Evolutionary conservation across 108 stramenopile genomes (phyloP).

Genomic region (Cyclotella sp.): DNA sequence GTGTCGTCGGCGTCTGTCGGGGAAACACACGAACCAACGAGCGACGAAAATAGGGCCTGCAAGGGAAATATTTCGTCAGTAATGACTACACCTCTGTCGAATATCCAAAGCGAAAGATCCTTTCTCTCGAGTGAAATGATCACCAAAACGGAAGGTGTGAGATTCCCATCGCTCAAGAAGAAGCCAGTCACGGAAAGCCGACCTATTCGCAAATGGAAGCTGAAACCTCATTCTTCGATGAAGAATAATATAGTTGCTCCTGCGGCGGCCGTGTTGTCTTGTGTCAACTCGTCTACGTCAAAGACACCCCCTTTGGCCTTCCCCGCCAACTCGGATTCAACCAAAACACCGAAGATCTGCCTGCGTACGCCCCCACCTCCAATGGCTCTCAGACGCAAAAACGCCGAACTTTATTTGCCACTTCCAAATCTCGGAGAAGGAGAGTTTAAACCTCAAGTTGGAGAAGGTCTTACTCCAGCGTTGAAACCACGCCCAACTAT

Average conservation of each 20-base stretch:
- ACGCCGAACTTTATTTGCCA: not conserved
- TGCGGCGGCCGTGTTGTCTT: not conserved
- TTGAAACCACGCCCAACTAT: constrained; percentile 7
- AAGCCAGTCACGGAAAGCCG: not conserved
- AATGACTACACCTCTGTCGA: not conserved
- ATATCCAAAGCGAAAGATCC: not conserved
- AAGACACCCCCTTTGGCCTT: not conserved
- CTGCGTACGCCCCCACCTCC: not conserved
- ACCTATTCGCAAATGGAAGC: constrained; percentile 10
- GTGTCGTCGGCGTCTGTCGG: not conserved
- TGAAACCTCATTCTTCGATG: not conserved
- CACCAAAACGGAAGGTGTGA: not conserved
- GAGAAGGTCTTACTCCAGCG: not conserved
- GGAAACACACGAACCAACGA: not conserved
- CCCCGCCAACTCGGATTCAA: not conserved
- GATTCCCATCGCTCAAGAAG: not conserved
- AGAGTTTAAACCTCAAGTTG: not conserved
- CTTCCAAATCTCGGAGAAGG: not conserved
- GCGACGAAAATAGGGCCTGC: not conserved
- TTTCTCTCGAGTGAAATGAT: not conserved
- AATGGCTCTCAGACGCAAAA: not conserved
- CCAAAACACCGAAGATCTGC: not conserved
- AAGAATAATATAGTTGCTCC: not conserved
- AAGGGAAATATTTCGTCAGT: not conserved
- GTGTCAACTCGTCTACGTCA: not conserved